A percentile compares a stretch with the other conserved stretches of the same genome.
phyloP scores from a whole-genome alignment of 345 rosid species.

The Hibiscus mutabilis region DNA sequence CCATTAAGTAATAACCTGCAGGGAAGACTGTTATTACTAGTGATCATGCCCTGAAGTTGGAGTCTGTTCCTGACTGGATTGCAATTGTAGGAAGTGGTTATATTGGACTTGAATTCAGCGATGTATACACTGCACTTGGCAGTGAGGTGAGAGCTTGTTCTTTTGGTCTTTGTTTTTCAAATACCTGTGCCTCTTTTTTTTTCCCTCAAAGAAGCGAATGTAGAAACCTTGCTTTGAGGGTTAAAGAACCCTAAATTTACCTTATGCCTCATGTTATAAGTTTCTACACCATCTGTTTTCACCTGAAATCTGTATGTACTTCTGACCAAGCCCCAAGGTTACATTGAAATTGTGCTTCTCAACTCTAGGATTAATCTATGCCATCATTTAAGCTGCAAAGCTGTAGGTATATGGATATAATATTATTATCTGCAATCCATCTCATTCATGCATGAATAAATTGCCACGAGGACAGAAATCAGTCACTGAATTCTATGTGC shows the following conservation, averaged over 20 bases:
- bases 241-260: background rate
- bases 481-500: background rate
- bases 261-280: background rate
- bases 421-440: background rate
- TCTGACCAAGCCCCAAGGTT: background rate
- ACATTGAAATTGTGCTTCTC: background rate
- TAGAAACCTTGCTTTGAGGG: background rate
- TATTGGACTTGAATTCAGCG: conserved; percentile 98
- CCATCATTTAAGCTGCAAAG: background rate
- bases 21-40: conserved; percentile 99
- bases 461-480: background rate
- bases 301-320: background rate
- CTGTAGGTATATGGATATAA: background rate
- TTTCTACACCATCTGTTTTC: background rate
- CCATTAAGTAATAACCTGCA: conserved; percentile 27
- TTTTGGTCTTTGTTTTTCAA: no score
- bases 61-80: conserved; percentile 93
- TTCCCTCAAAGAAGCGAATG: background rate
- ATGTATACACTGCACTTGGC: conserved; percentile 98
- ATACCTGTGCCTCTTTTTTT: background rate
- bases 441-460: background rate
- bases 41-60: conserved; percentile 97
- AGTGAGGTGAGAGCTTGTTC: conserved; percentile 69
- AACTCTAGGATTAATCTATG: background rate
- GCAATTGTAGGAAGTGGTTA: conserved; percentile 99